Conservation (phyloP, 495 filamentous ascomycete species). For the Penicillium alfredii region DNA sequence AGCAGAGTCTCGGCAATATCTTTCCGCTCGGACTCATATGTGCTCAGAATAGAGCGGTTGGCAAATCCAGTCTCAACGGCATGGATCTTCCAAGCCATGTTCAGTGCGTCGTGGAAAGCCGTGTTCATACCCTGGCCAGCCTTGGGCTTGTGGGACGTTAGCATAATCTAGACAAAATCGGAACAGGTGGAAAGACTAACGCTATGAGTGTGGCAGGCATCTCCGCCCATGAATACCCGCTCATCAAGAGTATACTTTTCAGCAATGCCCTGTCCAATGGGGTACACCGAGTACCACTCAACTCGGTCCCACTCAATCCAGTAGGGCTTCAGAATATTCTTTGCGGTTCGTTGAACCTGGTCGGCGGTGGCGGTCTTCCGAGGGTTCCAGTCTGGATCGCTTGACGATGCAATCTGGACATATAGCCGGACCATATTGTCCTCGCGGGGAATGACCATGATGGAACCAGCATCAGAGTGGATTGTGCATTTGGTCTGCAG, state of each 20-base stretch:
- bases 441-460: slow-evolving; percentile 74
- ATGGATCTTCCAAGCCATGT: slow-evolving; percentile 80
- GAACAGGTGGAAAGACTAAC: slow-evolving; percentile 29
- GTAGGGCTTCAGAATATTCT: slow-evolving; percentile 57
- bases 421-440: slow-evolving; percentile 76
- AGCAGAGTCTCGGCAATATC: slow-evolving; percentile 65
- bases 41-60: slow-evolving; percentile 54
- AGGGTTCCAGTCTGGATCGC: slow-evolving; percentile 52
- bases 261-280: slow-evolving; percentile 58
- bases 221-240: slow-evolving; percentile 56
- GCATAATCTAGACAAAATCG: slow-evolving; percentile 1
- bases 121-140: slow-evolving; percentile 55
- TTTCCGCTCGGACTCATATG: slow-evolving; percentile 67
- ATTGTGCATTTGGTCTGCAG: slow-evolving; percentile 85
- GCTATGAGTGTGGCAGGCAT: slow-evolving; percentile 64
- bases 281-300: slow-evolving; percentile 59
- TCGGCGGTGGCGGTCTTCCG: slow-evolving; percentile 48
- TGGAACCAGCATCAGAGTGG: slow-evolving; percentile 56
- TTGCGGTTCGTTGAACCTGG: slow-evolving; percentile 56
- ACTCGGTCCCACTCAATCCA: slow-evolving; percentile 49
- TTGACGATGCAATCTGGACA: slow-evolving; percentile 64
- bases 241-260: slow-evolving; percentile 53
- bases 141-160: slow-evolving; percentile 49
- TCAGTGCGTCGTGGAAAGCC: slow-evolving; percentile 51
- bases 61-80: slow-evolving; percentile 58